These are phyloP conservation scores for Knoxia roxburghii DNA, from an alignment of 257 asterid genomes.

Conservation along the genomic window DNA sequence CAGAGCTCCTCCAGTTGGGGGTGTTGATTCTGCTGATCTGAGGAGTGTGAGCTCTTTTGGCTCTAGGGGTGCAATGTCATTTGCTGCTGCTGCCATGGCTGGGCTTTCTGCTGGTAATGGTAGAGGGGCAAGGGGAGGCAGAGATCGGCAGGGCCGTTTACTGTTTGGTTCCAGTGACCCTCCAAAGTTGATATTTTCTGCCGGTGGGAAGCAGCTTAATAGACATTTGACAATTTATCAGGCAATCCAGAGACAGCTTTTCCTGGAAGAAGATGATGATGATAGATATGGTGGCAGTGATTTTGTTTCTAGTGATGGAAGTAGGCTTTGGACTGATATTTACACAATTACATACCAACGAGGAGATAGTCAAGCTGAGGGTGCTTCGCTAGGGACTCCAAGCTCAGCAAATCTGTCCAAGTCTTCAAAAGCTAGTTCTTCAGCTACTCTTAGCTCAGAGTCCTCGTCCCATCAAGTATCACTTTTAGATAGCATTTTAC, in stretches of 20 bases:
- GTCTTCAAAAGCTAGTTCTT: slow-evolving; percentile 54
- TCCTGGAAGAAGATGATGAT: slow-evolving; percentile 74
- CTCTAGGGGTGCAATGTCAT: slow-evolving; percentile 94
- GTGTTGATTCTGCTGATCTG: slow-evolving; percentile 56
- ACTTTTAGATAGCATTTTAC: slow-evolving; percentile 85
- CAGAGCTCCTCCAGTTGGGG: slow-evolving; percentile 48
- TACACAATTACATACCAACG: slow-evolving; percentile 82
- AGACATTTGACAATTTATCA: slow-evolving; percentile 80
- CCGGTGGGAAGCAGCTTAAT: slow-evolving; percentile 83
- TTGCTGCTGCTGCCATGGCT: slow-evolving; percentile 99
- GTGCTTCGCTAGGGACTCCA: slow-evolving; percentile 43
- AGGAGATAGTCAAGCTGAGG: slow-evolving; percentile 63
- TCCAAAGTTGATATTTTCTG: slow-evolving; percentile 62
- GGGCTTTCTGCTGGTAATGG: slow-evolving; percentile 78
- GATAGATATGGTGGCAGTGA: slow-evolving; percentile 70
- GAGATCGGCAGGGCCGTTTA: slow-evolving; percentile 66
- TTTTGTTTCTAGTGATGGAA: slow-evolving; percentile 75
- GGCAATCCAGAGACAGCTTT: slow-evolving; percentile 90
- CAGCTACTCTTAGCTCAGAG: slow-evolving; percentile 39
- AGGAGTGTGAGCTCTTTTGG: slow-evolving; percentile 71
- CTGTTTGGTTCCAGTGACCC: slow-evolving; percentile 53
- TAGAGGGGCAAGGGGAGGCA: slow-evolving; percentile 73
- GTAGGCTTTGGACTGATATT: slow-evolving; percentile 82
- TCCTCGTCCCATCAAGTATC: slow-evolving; percentile 48
- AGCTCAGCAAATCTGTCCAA: slow-evolving; percentile 55